A percentile compares a stretch with the other conserved stretches of the same genome.
Conservation (phyloP, 331 rosid species). For the Malus hybrid region DNA sequence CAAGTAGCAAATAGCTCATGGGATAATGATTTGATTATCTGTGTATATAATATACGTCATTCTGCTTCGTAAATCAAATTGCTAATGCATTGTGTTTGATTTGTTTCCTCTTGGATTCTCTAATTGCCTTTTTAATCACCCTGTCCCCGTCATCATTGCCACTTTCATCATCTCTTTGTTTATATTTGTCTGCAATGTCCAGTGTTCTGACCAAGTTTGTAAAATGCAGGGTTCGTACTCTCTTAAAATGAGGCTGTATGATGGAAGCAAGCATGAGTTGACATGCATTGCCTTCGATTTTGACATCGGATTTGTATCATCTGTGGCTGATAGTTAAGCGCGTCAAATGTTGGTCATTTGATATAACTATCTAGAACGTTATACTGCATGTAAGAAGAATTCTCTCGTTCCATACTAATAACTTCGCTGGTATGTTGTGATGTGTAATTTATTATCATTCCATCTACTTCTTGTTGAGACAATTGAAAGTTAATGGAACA, state of each 20-base stretch:
- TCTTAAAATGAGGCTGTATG: constrained; percentile 62
- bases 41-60: not conserved
- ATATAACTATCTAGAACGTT: not conserved
- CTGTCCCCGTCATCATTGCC: not conserved
- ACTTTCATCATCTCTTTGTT: not conserved
- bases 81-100: not conserved
- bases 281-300: constrained; percentile 67
- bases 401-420: not conserved
- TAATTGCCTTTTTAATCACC: not conserved
- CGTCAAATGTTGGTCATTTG: not conserved
- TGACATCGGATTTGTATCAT: constrained; percentile 43
- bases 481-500: not conserved
- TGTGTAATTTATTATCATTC: not conserved
- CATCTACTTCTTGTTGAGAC: not conserved
- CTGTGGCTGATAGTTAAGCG: constrained; percentile 51
- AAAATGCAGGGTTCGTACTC: constrained; percentile 65
- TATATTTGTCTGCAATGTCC: not conserved
- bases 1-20: not conserved
- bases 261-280: constrained; percentile 39
- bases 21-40: not conserved
- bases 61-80: not conserved
- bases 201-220: constrained; percentile 4
- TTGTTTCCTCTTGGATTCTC: not conserved
- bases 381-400: constrained; percentile 7
- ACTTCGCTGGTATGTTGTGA: constrained; percentile 1